Evolutionary conservation across 2,329 filamentous ascomycete genomes (phyloP).

Genomic region (Cladophialophora bantiana): DNA sequence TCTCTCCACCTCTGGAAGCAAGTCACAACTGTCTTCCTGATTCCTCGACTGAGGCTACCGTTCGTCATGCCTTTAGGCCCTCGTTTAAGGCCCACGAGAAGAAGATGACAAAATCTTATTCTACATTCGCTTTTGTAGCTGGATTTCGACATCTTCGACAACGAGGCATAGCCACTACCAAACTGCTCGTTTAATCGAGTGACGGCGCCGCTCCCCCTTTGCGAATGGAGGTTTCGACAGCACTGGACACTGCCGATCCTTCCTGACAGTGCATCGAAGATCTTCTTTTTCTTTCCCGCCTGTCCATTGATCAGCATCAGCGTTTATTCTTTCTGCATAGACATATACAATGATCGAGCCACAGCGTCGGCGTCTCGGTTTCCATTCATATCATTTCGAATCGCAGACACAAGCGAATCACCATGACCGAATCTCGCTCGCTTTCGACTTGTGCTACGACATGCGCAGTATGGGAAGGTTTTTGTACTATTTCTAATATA

Average conservation of each 20-base stretch:
- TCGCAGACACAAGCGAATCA: not conserved
- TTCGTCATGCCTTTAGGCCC: not conserved
- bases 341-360: not conserved
- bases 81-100: not conserved
- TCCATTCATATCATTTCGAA: not conserved
- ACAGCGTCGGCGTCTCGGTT: not conserved
- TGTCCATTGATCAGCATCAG: not conserved
- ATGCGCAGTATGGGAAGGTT: not conserved
- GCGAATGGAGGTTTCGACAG: not conserved
- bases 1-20: not conserved
- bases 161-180: not conserved
- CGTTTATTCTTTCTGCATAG: not conserved
- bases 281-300: not conserved
- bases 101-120: not conserved
- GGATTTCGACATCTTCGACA: not conserved
- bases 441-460: not conserved
- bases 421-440: not conserved
- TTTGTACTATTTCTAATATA: not conserved
- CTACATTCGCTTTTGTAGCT: not conserved
- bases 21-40: not conserved
- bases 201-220: not conserved
- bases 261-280: not conserved
- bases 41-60: not conserved
- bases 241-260: not conserved
- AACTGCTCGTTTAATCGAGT: not conserved